Evolutionary conservation across 2,329 filamentous ascomycete genomes (phyloP).

Genomic region (Pezicula neosporulosa): DNA sequence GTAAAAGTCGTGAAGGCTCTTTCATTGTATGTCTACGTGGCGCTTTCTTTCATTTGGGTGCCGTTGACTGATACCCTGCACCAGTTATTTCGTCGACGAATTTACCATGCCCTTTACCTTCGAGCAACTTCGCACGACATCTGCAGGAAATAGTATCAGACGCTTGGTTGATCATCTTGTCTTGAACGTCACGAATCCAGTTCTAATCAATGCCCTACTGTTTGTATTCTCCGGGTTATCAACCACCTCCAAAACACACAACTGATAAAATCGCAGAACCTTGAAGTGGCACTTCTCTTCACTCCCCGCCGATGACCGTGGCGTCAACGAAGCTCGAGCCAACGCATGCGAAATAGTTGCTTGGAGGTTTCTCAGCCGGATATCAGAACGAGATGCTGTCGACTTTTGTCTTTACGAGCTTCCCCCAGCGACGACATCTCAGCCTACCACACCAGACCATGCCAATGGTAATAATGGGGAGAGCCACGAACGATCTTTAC

Average conservation of each 20-base stretch:
- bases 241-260: neutral
- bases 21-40: conserved; percentile 43
- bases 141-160: conserved; percentile 55
- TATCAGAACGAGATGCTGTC: conserved; percentile 71
- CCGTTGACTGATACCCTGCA: conserved; percentile 4
- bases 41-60: neutral
- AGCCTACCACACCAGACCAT: conserved; percentile 2
- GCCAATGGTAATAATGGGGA: conserved; percentile 8
- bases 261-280: conserved; percentile 44
- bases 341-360: conserved; percentile 78
- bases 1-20: conserved; percentile 65
- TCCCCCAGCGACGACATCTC: conserved; percentile 31
- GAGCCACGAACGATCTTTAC: conserved; percentile 19
- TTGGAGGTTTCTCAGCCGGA: conserved; percentile 70
- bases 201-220: conserved; percentile 71
- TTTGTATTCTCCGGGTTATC: conserved; percentile 38
- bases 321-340: conserved; percentile 64
- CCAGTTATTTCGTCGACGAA: conserved; percentile 59
- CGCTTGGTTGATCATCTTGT: conserved; percentile 62
- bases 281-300: conserved; percentile 71
- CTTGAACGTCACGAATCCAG: conserved; percentile 60
- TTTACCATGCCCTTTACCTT: conserved; percentile 66
- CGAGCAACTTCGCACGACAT: conserved; percentile 68
- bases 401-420: conserved; percentile 74
- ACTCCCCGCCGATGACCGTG: conserved; percentile 56